Percentiles rank a stretch among this genome's conserved stretches.
These are phyloP conservation scores for Quercus phellos DNA, from an alignment of 331 rosid genomes.

Conservation along the genomic window DNA sequence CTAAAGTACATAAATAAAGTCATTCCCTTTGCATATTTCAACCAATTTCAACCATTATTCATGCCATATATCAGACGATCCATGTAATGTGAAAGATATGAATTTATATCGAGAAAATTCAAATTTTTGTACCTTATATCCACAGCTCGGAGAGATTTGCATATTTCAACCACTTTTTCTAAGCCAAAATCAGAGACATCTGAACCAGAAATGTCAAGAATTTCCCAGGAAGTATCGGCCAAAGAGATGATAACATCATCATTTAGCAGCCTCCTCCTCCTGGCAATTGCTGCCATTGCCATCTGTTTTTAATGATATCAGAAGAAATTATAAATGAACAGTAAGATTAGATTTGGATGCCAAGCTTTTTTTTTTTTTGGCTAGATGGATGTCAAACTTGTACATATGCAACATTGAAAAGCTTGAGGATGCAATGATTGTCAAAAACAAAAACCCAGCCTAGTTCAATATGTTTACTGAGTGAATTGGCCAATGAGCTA, in stretches of 20 bases:
- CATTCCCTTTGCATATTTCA: not conserved
- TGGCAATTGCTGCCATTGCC: slow-evolving; percentile 60
- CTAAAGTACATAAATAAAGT: not conserved
- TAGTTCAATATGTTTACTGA: too few species aligned
- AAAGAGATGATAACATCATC: slow-evolving; percentile 67
- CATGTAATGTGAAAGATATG: not conserved
- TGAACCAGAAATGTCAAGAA: slow-evolving; percentile 78
- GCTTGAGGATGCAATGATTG: not conserved
- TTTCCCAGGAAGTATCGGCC: slow-evolving; percentile 74
- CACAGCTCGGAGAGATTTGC: slow-evolving; percentile 60
- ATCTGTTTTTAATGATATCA: slow-evolving; percentile 41
- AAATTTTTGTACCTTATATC: slow-evolving; percentile 63
- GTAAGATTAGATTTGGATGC: not conserved
- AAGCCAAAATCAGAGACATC: slow-evolving; percentile 81
- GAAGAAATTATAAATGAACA: not conserved
- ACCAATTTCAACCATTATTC: not conserved
- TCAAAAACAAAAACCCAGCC: too few species aligned
- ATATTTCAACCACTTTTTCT: slow-evolving; percentile 52
- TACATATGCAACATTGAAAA: not conserved
- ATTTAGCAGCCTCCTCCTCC: slow-evolving; percentile 66
- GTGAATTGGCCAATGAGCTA: too few species aligned
- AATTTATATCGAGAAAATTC: not conserved
- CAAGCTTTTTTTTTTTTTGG: not conserved
- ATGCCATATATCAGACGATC: not conserved
- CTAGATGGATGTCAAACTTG: not conserved